A percentile compares a stretch with the other conserved stretches of the same genome.
These are phyloP conservation scores for Picochlorum sp. DNA, from an alignment of 139 green algal species.

Conservation along the genomic window DNA sequence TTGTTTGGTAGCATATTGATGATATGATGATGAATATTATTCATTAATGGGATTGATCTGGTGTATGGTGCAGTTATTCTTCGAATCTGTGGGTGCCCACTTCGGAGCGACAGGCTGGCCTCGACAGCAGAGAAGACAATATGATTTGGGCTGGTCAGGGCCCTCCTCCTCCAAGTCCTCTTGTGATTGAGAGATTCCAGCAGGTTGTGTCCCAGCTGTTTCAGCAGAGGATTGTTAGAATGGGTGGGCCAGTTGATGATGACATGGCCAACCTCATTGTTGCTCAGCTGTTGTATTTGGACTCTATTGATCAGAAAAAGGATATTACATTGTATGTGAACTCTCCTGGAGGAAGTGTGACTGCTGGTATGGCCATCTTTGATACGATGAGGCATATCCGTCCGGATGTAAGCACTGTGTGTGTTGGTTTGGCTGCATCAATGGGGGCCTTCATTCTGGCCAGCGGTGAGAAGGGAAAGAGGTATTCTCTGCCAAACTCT, in stretches of 20 bases:
- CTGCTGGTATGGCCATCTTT: slow-evolving; percentile 98
- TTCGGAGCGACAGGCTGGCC: neutral
- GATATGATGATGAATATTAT: too few species aligned
- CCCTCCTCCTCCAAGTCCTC: slow-evolving; percentile 67
- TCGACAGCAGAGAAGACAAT: neutral
- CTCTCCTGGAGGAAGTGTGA: slow-evolving; percentile 91
- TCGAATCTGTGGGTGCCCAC: neutral
- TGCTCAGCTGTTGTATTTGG: slow-evolving; percentile 94
- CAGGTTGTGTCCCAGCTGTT: slow-evolving; percentile 94
- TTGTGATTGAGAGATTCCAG: slow-evolving; percentile 96
- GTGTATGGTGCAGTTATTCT: neutral
- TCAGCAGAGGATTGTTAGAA: slow-evolving; percentile 89
- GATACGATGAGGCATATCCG: slow-evolving; percentile 99
- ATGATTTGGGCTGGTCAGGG: slow-evolving; percentile 45
- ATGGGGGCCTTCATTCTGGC: slow-evolving; percentile 98
- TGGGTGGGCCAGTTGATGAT: slow-evolving; percentile 97
- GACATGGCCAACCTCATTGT: slow-evolving; percentile 99
- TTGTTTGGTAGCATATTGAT: too few species aligned
- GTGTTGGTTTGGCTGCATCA: slow-evolving; percentile 93
- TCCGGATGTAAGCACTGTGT: slow-evolving; percentile 93
- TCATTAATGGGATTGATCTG: too few species aligned
- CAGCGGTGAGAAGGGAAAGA: slow-evolving; percentile 88
- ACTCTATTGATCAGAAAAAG: slow-evolving; percentile 64
- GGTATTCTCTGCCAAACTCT: slow-evolving; percentile 93
- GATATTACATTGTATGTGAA: slow-evolving; percentile 99